Percentiles rank a stretch among this genome's conserved stretches.
phyloP scores from a whole-genome alignment of 1,284 basidiomycete genomes.

The Trametes sp. region DNA sequence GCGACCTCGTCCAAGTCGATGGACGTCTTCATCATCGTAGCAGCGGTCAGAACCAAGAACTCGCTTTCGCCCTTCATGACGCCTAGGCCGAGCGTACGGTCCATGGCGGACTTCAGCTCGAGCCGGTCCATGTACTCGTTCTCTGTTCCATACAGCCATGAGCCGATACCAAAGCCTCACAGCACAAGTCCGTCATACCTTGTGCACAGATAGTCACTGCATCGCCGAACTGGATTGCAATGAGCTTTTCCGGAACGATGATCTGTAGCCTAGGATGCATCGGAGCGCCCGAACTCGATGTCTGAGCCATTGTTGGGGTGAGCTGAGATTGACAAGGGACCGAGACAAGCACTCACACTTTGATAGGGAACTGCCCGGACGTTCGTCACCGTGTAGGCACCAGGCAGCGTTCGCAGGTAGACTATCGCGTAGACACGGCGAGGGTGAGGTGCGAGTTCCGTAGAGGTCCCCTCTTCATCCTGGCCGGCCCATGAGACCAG shows the following conservation, averaged over 20 bases:
- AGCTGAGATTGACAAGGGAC: neutral
- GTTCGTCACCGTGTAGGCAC: constrained; percentile 53
- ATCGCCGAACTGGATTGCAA: constrained; percentile 77
- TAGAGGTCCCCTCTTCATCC: constrained; percentile 50
- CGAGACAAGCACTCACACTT: constrained; percentile 56
- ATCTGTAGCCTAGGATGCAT: constrained; percentile 73
- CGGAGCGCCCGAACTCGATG: constrained; percentile 67
- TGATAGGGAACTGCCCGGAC: constrained; percentile 75
- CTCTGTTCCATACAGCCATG: constrained; percentile 47
- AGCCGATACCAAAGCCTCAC: neutral
- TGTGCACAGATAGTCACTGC: constrained; percentile 75
- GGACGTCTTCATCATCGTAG: constrained; percentile 69
- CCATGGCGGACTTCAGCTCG: constrained; percentile 69
- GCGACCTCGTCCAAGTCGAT: constrained; percentile 69
- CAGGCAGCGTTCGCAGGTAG: constrained; percentile 52
- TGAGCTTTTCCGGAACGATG: constrained; percentile 60
- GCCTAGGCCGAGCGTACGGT: constrained; percentile 76
- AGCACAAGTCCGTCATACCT: constrained; percentile 48
- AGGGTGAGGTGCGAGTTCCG: constrained; percentile 51
- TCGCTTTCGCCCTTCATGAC: constrained; percentile 58
- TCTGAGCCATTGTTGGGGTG: constrained; percentile 48
- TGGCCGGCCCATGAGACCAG: constrained; percentile 72
- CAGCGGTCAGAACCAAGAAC: constrained; percentile 69
- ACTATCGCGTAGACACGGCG: constrained; percentile 72
- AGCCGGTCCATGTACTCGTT: constrained; percentile 76